Base-by-base conservation (phyloP, 768 basidiomycete genomes). In the Candolleomyces aberdarensis region DNA sequence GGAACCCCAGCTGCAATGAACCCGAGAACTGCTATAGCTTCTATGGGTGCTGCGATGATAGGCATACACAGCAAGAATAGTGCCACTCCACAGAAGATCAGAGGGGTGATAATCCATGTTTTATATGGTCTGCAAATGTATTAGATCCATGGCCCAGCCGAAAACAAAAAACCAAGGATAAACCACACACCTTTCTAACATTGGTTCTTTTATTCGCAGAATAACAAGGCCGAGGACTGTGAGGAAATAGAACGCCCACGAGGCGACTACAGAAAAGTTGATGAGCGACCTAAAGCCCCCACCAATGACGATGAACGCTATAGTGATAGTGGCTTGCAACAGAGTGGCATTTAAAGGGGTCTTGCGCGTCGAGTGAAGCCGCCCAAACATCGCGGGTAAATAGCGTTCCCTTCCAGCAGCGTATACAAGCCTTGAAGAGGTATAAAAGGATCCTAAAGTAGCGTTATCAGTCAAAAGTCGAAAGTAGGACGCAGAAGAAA, bases 51-150 rank as follows among this genome's bases (percentile, higher is more conserved):
- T 3, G 96, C 96, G 59, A 96, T 88, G 55, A 96, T 80, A 1
- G 96, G 95, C 93, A 99, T 96, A 67, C 88, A 90, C 10, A 99
- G 78, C 56, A 98, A 79, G 75, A 96, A 96, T 55, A 94, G 76
- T 3, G 94, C 93, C 69, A 94, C 93, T 36, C 82, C 88, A 67
- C 94, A 96, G 73, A 98, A 98, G 5, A 80, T 85, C 32, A 98
- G 77, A 1, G 96, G 96, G 0, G 96, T 98, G 41, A 85, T 82
- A 39, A 97, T 89, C 88, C 89, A 97, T 5, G 94, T 91, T 67
- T 85, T 91, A 71, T 98, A 98, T 1, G 96, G 96, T 60, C 95
- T 92, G 63, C 65, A 22, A 43, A 39, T 48, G 29, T 32, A 58
- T 47, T 54, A 51, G 3, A 36, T 56, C 40, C 54, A n/a, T 39